These are phyloP conservation scores for Blastocystis sp. DNA, from an alignment of 352 stramenopile species.

Conservation along the genomic window DNA sequence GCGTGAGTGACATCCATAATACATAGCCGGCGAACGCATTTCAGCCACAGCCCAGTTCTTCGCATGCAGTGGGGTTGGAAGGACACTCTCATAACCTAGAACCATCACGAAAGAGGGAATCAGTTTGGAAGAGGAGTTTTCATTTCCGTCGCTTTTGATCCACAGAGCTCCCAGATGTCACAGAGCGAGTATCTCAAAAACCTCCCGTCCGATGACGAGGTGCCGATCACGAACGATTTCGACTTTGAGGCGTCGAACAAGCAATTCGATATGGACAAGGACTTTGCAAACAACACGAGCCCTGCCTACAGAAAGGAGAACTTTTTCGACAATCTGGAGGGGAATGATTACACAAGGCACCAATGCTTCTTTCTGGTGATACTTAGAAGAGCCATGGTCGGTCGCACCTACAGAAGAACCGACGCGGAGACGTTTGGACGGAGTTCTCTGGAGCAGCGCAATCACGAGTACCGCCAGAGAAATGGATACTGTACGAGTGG, in stretches of 20 bases:
- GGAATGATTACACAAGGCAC: background rate
- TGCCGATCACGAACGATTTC: slow-evolving; percentile 54
- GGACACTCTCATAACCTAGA: too few relatives aligned
- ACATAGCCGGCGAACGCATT: too few relatives aligned
- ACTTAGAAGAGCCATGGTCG: background rate
- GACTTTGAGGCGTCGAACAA: slow-evolving; percentile 66
- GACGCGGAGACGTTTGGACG: slow-evolving; percentile 47
- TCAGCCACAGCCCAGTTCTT: too few relatives aligned
- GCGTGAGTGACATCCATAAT: background rate
- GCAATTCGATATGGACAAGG: slow-evolving; percentile 44
- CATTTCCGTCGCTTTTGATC: too few relatives aligned
- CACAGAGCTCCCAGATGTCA: too few relatives aligned
- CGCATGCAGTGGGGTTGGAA: too few relatives aligned
- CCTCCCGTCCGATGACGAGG: too few relatives aligned
- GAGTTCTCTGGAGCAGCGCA: slow-evolving; percentile 33
- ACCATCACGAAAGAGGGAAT: background rate
- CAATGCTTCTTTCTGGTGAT: background rate
- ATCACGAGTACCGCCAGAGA: slow-evolving; percentile 28
- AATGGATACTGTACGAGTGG: background rate
- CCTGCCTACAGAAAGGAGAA: slow-evolving; percentile 58
- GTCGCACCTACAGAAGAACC: slow-evolving; percentile 16
- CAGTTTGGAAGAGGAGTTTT: background rate
- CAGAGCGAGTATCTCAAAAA: too few relatives aligned
- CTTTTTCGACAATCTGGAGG: slow-evolving; percentile 60
- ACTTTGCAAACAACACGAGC: background rate